Base-by-base conservation (phyloP, 306 rosid genomes). In the Prunus dulcis region DNA sequence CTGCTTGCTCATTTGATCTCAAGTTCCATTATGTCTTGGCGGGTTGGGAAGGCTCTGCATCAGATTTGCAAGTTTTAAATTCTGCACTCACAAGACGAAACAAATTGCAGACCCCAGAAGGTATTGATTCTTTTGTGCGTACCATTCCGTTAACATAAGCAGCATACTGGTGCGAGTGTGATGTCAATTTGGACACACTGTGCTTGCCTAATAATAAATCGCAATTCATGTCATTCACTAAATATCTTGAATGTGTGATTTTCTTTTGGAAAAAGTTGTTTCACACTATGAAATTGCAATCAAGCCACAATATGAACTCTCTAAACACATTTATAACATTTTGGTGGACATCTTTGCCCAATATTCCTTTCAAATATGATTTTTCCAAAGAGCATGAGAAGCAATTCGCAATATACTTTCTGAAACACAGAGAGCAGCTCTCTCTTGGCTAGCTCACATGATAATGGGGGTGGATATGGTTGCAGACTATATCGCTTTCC, bases 11-110 rank as follows among this genome's bases (percentile, higher is more conserved):
- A 5, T 89, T 93, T 83, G 97, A 93, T 81, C 90, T 93, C 78
- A 91, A 80, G 88, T 91, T 93, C 79, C 93, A 89, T 82, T 93
- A 91, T 57, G 91, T 93, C 72, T 90, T 93, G 79, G 97, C 98
- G 32, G 98, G 98, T 20, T 93, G 98, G 97, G 98, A 93, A 88
- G 98, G 98, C 77, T 93, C 98, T 53, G 96, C 96, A 52, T 84
- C 93, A 7, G 91, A 91, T 75, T 81, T 88, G 38, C 98, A 89
- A 84, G 97, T 93, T 80, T 76, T 91, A 51, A 91, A 93, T 74
- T 89, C 98, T 45, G 97, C 98, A 74, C 73, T 89, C 73, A 87
- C 90, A 0, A 86, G 98, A 80, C 84, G 83, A 77, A 93, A 88
- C 81, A 93, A 77, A 65, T 73, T 93, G 79, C 91, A 81, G 60